Evolutionary conservation across 495 filamentous ascomycete species (phyloP), one percentile per base, ranked within the genome.

Genomic region (Astrothelium subdiscretum): DNA sequence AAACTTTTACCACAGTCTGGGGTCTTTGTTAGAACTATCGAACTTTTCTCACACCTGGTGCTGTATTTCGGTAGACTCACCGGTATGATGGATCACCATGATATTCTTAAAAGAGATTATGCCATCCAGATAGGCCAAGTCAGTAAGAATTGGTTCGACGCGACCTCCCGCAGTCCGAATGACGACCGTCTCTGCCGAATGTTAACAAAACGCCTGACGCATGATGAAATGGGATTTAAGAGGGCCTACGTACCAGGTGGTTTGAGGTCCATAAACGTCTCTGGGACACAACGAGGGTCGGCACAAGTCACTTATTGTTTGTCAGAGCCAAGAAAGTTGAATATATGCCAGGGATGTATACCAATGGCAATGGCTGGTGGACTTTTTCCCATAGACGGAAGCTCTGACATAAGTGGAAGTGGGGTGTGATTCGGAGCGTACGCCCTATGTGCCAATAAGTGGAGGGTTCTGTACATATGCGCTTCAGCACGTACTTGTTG

Each of bases 241-340:
- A 15, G n/a, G 20, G 12, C 48, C 29, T 29, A 29, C 48, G 12
- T 29, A 54, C 48, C 48, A 27, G 48, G n/a, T 15, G 60, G n/a
- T 15, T 31, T 52, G 13, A 52, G 31, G 38, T 57, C 32, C 2
- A 62, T 24, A 27, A 62, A 62, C 12, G 40, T 62, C 43, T 62
- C 60, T 31, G 60, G 60, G 26, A 62, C 27, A 27, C 60, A 54
- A 24, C 60, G 40, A 32, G 60, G 60, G 26, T 62, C 60, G 60
- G 29, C 40, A 35, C 60, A 62, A 26, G 60, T 62, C 10, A 62
- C 60, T 32, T 26, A 2, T 11, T 8, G 20, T 8, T 29, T 29
- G 15, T 54, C 15, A 54, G 48, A 10, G 48, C 48, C 6, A 15
- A 8, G 26, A 2, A 20, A 27, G 24, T 54, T 29, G 8, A 15